Evolutionary conservation across 805 yeast genomes (phyloP).

Genomic region (Starmerella sp.): DNA sequence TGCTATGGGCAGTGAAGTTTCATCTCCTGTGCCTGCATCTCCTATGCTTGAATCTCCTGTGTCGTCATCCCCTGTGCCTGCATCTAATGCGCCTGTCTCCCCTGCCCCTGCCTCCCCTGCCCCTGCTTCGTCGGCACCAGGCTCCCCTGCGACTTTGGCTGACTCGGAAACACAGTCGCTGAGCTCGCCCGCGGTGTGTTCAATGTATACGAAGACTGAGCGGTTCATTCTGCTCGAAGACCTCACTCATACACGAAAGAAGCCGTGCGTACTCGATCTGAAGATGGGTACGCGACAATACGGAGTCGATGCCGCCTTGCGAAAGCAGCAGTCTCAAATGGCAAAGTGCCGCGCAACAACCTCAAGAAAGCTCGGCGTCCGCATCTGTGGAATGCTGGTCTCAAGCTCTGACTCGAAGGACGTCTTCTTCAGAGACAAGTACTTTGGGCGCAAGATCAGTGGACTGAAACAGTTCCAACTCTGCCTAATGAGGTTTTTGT

Average conservation of each 20-base stretch:
- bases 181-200: background rate
- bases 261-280: conserved; percentile 86
- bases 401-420: conserved; percentile 41
- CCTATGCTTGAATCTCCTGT: too few relatives aligned
- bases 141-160: too few relatives aligned
- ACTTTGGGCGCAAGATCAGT: conserved; percentile 71
- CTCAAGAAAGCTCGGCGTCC: conserved; percentile 68
- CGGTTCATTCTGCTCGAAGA: conserved; percentile 83
- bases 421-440: conserved; percentile 72
- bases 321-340: conserved; percentile 69
- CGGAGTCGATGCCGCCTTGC: conserved; percentile 75
- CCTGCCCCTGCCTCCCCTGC: too few relatives aligned
- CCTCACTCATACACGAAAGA: conserved; percentile 65
- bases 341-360: conserved; percentile 75
- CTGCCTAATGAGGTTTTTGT: conserved; percentile 62
- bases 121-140: too few relatives aligned
- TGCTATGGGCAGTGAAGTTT: background rate
- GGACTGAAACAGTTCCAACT: conserved; percentile 69
- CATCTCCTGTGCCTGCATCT: conserved; percentile 2
- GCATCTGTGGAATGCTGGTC: conserved; percentile 91
- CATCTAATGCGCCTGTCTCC: too few relatives aligned
- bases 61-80: too few relatives aligned
- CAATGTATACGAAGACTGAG: conserved; percentile 44
- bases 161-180: background rate
- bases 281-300: conserved; percentile 99